phyloP scores from a whole-genome alignment of 163 green algal species.

The Smithsoniella earleae region DNA sequence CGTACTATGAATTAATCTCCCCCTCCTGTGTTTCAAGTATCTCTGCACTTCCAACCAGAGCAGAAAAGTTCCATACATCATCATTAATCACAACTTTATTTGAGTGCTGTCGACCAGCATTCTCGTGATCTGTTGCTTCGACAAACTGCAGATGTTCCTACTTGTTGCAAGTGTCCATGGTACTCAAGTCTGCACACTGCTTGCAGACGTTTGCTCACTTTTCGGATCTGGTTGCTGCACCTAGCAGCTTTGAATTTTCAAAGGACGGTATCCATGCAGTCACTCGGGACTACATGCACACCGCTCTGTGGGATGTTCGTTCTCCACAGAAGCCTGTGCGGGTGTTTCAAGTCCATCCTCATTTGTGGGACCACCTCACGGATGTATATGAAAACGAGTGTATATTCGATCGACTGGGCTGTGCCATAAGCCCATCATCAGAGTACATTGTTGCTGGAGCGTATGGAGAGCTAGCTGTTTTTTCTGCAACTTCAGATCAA shows the following conservation, averaged over 20 bases:
- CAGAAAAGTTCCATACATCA: too few species aligned
- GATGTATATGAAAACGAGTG: constrained; percentile 98
- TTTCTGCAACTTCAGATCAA: not conserved
- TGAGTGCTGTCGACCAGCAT: too few species aligned
- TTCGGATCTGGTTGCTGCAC: constrained; percentile 87
- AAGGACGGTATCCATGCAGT: constrained; percentile 81
- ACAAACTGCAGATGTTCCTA: too few species aligned
- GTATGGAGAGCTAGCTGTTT: constrained; percentile 25
- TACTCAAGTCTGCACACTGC: not conserved
- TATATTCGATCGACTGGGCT: constrained; percentile 99
- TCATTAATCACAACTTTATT: too few species aligned
- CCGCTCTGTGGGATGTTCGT: constrained; percentile 95
- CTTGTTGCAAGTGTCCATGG: constrained; percentile 29
- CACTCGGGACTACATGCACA: constrained; percentile 91
- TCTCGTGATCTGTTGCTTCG: too few species aligned
- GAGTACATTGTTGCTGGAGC: not conserved
- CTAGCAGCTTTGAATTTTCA: constrained; percentile 84
- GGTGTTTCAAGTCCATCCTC: constrained; percentile 84
- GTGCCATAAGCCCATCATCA: constrained; percentile 69
- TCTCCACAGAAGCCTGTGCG: too few species aligned
- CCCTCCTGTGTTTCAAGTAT: too few species aligned
- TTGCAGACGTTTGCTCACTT: too few species aligned
- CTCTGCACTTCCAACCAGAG: too few species aligned
- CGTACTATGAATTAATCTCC: too few species aligned
- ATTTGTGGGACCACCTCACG: constrained; percentile 49